Evolutionary conservation across 768 basidiomycete species (phyloP).

Genomic region (Collybia nuda): DNA sequence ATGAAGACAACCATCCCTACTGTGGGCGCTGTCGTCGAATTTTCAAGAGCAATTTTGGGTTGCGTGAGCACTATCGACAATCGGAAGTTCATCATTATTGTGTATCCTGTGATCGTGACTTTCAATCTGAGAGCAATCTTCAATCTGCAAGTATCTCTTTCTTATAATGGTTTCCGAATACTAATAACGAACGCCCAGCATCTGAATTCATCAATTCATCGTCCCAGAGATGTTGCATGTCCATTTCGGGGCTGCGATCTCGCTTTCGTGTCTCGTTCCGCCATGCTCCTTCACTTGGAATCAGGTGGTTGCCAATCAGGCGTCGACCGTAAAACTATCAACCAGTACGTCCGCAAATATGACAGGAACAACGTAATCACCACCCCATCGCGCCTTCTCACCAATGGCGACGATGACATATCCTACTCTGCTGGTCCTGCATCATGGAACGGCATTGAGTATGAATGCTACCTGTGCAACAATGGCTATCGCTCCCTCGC

Average conservation of each 20-base stretch:
- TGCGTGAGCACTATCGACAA: conserved; percentile 51
- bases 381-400: conserved; percentile 51
- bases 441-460: conserved; percentile 47
- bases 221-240: conserved; percentile 32
- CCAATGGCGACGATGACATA: conserved; percentile 19
- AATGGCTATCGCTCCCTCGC: conserved; percentile 33
- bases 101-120: conserved; percentile 38
- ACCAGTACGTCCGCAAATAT: conserved; percentile 37
- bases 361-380: conserved; percentile 55
- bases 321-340: conserved; percentile 36
- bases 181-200: conserved; percentile 31
- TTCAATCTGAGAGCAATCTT: conserved; percentile 39
- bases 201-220: conserved; percentile 52
- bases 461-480: conserved; percentile 69
- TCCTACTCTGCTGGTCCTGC: conserved; percentile 29
- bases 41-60: conserved; percentile 36
- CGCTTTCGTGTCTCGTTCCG: conserved; percentile 51
- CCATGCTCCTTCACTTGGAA: conserved; percentile 65
- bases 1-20: conserved; percentile 34
- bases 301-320: conserved; percentile 56
- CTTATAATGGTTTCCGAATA: background rate
- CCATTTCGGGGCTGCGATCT: conserved; percentile 41
- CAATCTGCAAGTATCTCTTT: conserved; percentile 12
- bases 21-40: conserved; percentile 42
- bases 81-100: conserved; percentile 44